These are phyloP conservation scores for Cladochytrium replicatum DNA, from an alignment of 192 early-diverging fungal species.

Conservation along the genomic window DNA sequence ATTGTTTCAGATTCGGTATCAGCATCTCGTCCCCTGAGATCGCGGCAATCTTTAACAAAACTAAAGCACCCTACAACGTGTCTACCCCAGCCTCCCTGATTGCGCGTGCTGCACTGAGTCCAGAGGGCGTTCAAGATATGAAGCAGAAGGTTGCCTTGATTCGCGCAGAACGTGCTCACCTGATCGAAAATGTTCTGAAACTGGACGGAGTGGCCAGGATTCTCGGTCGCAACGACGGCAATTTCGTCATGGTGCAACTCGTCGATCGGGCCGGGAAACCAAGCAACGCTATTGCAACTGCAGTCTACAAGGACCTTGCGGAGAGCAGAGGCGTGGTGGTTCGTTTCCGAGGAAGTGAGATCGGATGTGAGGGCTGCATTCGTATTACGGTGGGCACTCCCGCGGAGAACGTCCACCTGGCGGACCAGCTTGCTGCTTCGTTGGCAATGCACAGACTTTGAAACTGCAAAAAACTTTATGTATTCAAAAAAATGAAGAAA, in stretches of 20 bases:
- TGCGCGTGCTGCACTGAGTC: slow-evolving; percentile 68
- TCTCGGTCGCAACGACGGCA: slow-evolving; percentile 82
- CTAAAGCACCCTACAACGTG: slow-evolving; percentile 99
- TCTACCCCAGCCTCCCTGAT: slow-evolving; percentile 73
- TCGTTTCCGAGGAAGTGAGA: slow-evolving; percentile 83
- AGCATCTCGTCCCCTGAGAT: slow-evolving; percentile 69
- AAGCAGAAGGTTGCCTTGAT: slow-evolving; percentile 46
- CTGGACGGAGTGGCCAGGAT: slow-evolving; percentile 63
- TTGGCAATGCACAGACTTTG: too few relatives aligned
- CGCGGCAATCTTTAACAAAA: slow-evolving; percentile 86
- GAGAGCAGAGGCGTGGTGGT: slow-evolving; percentile 81
- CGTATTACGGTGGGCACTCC: slow-evolving; percentile 87
- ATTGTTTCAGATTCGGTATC: slow-evolving; percentile 62
- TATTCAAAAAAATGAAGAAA: too few relatives aligned
- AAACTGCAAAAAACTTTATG: too few relatives aligned
- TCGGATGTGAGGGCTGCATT: slow-evolving; percentile 87
- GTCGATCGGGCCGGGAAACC: slow-evolving; percentile 54
- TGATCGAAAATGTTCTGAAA: slow-evolving; percentile 53
- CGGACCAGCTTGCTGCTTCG: slow-evolving; percentile 39
- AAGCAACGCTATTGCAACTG: slow-evolving; percentile 58
- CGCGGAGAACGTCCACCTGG: slow-evolving; percentile 66
- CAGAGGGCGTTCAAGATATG: slow-evolving; percentile 61
- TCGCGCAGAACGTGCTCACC: slow-evolving; percentile 48
- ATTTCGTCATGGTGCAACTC: slow-evolving; percentile 88
- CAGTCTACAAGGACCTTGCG: slow-evolving; percentile 77